phyloP scores from a whole-genome alignment of 1,284 basidiomycete genomes.

The Leccinum subspadiceum region DNA sequence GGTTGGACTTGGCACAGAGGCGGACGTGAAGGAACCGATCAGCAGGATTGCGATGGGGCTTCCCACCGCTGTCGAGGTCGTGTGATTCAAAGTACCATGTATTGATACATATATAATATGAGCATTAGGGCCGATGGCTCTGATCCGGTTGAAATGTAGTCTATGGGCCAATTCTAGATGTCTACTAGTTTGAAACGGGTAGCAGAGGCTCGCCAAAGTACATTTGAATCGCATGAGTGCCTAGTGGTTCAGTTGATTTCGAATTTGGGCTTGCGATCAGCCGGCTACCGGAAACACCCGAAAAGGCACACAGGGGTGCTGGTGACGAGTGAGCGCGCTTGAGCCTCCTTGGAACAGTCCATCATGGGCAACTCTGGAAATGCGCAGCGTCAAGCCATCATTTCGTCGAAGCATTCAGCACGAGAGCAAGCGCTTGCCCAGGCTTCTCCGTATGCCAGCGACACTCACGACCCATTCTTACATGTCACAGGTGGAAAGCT shows the following conservation, averaged over 20 bases:
- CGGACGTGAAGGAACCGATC: slow-evolving; percentile 22
- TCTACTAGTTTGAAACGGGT: neutral
- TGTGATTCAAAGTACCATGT: slow-evolving; percentile 6
- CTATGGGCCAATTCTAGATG: no score
- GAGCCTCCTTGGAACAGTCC: slow-evolving; percentile 40
- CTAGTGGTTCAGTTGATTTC: no score
- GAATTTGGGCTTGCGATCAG: no score
- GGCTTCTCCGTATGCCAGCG: slow-evolving; percentile 21
- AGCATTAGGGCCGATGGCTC: no score
- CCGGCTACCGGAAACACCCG: neutral
- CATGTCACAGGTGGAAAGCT: neutral
- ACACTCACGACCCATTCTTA: slow-evolving; percentile 10
- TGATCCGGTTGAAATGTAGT: no score
- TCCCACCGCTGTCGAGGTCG: slow-evolving; percentile 19
- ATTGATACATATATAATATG: neutral
- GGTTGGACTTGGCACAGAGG: slow-evolving; percentile 25
- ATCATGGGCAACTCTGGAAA: neutral
- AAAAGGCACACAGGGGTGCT: neutral
- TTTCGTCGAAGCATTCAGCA: slow-evolving; percentile 21
- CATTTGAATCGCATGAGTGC: neutral
- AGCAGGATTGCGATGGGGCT: slow-evolving; percentile 33
- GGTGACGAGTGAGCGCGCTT: no score
- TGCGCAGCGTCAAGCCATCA: slow-evolving; percentile 21
- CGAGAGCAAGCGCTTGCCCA: slow-evolving; percentile 24
- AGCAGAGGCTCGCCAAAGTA: neutral